Conservation (phyloP, 768 basidiomycete genomes). For the Suillus sp. region DNA sequence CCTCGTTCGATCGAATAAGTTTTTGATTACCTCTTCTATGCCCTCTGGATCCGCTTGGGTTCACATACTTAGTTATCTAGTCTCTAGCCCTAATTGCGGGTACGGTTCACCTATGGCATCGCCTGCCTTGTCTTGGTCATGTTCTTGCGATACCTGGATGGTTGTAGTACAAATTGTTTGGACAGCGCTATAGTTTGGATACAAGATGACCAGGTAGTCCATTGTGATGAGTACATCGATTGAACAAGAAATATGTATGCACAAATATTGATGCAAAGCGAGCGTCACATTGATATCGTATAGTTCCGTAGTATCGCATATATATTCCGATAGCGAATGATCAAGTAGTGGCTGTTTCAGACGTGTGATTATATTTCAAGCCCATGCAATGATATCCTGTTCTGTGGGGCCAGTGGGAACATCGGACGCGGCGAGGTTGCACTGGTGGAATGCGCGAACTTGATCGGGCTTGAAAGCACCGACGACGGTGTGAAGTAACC, state of each 20-base stretch:
- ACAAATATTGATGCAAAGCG: neutral
- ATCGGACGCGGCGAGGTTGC: constrained; percentile 57
- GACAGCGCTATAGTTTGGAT: constrained; percentile 20
- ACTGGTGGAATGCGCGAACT: constrained; percentile 55
- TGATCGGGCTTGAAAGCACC: constrained; percentile 58
- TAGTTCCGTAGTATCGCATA: neutral
- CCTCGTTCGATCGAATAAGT: constrained; percentile 6
- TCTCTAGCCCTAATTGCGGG: constrained; percentile 26
- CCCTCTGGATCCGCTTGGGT: constrained; percentile 18
- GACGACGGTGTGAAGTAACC: constrained; percentile 66
- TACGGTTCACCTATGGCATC: constrained; percentile 20
- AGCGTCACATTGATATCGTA: neutral
- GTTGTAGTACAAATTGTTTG: constrained; percentile 38
- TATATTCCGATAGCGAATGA: neutral
- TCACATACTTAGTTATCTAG: constrained; percentile 26
- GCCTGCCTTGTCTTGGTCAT: constrained; percentile 27
- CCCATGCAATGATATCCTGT: constrained; percentile 47
- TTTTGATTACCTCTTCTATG: constrained; percentile 15
- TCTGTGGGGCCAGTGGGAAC: constrained; percentile 49
- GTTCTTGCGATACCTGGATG: constrained; percentile 41
- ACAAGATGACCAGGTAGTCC: constrained; percentile 7
- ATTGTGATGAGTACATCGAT: constrained; percentile 1
- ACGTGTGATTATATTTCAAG: constrained; percentile 28
- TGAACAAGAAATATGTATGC: neutral
- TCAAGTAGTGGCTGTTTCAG: neutral